phyloP scores from a whole-genome alignment of 192 early-diverging fungal species.

The Umbelopsis ramanniana region DNA sequence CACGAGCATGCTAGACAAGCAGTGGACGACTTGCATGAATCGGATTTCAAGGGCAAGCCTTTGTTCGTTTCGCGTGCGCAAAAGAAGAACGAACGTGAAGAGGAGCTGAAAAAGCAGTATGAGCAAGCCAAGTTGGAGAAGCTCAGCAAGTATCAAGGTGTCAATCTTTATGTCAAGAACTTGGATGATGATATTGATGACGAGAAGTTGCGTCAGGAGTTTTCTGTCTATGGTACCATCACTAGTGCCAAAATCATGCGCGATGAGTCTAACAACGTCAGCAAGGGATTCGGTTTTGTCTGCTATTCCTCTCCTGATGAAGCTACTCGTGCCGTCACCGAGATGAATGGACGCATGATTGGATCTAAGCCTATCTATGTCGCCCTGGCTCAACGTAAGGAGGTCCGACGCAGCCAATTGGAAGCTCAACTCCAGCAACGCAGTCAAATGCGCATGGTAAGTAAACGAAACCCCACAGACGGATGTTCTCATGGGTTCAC shows the following conservation, averaged over 20 bases:
- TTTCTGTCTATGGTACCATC: slow-evolving; percentile 93
- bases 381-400: slow-evolving; percentile 97
- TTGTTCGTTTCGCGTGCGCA: slow-evolving; percentile 97
- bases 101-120: slow-evolving; percentile 95
- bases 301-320: slow-evolving; percentile 99
- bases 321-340: slow-evolving; percentile 96
- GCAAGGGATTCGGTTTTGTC: slow-evolving; percentile 98
- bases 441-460: slow-evolving; percentile 72
- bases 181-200: slow-evolving; percentile 96
- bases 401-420: slow-evolving; percentile 93
- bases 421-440: slow-evolving; percentile 95
- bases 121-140: slow-evolving; percentile 95
- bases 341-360: slow-evolving; percentile 98
- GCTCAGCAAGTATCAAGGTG: slow-evolving; percentile 97
- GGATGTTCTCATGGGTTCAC: no score
- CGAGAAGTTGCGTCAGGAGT: slow-evolving; percentile 95
- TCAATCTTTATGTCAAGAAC: slow-evolving; percentile 99
- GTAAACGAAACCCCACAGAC: slow-evolving; percentile 65
- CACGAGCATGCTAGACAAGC: slow-evolving; percentile 89
- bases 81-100: slow-evolving; percentile 97
- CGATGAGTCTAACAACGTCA: slow-evolving; percentile 82
- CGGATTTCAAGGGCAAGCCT: slow-evolving; percentile 87
- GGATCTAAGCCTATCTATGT: slow-evolving; percentile 98
- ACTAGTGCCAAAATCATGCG: slow-evolving; percentile 98
- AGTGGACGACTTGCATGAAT: slow-evolving; percentile 93